Base-by-base conservation (phyloP, 176 grass and related monocot species). In the Lolium perenne region DNA sequence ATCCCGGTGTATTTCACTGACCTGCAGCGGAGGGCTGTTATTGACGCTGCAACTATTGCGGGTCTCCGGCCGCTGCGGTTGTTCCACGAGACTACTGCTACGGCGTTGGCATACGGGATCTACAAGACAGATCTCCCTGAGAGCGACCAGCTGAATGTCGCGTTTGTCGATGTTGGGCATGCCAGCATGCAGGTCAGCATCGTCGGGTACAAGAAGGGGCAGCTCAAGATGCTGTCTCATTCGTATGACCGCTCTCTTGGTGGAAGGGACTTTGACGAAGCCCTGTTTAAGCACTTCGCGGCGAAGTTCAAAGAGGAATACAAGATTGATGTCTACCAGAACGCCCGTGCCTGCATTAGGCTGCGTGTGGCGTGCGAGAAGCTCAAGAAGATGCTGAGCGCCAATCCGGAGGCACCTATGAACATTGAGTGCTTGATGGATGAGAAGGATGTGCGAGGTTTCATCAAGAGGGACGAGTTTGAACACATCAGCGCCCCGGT, bases 381-480 rank as follows among this genome's bases (percentile, higher is more conserved):
- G 51, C 89, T 97, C 61, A 97, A 97, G 87, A 95, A 97, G 81
- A 1, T 95, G 68, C 87, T 97, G 18, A 95, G 95, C 4, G 95
- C 93, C 35, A 97, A 97, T 35, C 89, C 95, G 53, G 95, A 93
- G 65, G 89, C 95, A 6, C 93, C 95, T 3, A 65, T 97, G 80
- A 92, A 87, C 54, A 93, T 97, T 18, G 95, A 97, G 61, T 97
- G 95, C 65, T 90, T 97, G 89, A 97, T 97, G 95, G 95, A 97
- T 58, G 95, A 97, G 85, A 97, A 93, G 89, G 95, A 97, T 68
- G 95, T 97, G 41, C 64, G 87, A 7, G 93, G 95, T 7, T 87
- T 87, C 83, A 97, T 97, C 10, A 97, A 90, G 57, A 92, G 95
- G 77, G 95, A 97, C 0, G 95, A 97, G n/a, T 97, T 97, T 74